Evolutionary conservation across 441 rosid species (phyloP), one percentile per base, ranked within the genome.

Genomic region (Euphorbia celastroides): DNA sequence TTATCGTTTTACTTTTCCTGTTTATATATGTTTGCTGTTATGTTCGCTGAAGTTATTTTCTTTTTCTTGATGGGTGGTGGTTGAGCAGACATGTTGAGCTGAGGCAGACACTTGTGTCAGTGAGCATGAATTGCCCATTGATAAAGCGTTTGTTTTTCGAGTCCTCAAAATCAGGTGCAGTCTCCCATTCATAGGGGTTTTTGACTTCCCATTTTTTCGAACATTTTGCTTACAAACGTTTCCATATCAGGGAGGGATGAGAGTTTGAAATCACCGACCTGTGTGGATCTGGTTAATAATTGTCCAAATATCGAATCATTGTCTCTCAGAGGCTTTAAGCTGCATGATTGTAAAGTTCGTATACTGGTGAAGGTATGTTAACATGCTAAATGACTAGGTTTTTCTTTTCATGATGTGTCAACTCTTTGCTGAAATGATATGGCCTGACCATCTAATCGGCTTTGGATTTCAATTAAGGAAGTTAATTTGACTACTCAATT

Each of bases 91-190:
- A 76, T 51, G 84, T 82, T 74, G 89, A 83, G 68, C 65, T 82
- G 77, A 83, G 87, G 72, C 86, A 86, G 76, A 77, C 87, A 32
- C 78, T 92, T 84, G 74, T 58, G 68, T 73, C 84, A 23, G 83
- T 92, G 70, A 85, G 92, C 74, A 73, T 28, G 71, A 78, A 74
- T 66, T 89, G 94, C 65, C 89, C 70, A 75, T 73, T 84, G 81
- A 75, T 92, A 70, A 90, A 87, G 85, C 86, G 93, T 17, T 78
- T 88, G 79, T 85, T 81, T 81, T 77, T 92, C 59, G 91, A 88
- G 66, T 79, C 83, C 59, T 84, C 84, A 27, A 71, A 65, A 78
- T 64, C 83, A 77, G 86, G 88, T 89, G 66, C 62, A 31, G 13
- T 68, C 28, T 51, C 36, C 62, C 70, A 52, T 64, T 58, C 38